phyloP scores from a whole-genome alignment of 2,329 filamentous ascomycete species.

The Penicillium sp. region DNA sequence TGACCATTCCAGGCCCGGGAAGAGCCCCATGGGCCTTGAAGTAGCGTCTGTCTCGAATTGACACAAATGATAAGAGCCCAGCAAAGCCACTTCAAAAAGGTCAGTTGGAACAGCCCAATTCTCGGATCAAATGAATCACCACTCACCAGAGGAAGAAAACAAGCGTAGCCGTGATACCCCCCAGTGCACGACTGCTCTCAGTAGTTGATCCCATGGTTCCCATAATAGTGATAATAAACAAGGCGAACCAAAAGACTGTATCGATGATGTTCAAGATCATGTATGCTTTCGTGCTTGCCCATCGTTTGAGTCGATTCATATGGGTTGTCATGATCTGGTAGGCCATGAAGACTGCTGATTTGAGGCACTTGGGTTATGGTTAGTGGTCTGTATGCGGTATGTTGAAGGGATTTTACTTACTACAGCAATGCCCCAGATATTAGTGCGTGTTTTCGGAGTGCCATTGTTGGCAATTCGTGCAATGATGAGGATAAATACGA shows the following conservation, averaged over 20 bases:
- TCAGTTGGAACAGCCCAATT: neutral
- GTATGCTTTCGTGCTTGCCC: constrained; percentile 24
- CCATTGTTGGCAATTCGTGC: neutral
- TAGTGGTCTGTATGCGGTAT: neutral
- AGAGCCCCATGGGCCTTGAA: neutral
- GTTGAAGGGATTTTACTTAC: neutral
- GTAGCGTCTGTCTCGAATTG: neutral
- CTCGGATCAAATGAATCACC: neutral
- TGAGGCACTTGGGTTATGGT: constrained; percentile 17
- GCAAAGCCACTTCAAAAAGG: neutral
- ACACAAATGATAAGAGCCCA: neutral
- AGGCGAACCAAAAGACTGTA: constrained; percentile 27
- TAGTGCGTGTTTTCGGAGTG: neutral
- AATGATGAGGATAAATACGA: neutral
- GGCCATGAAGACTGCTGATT: constrained; percentile 24
- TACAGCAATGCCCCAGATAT: neutral
- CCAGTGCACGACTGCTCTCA: constrained; percentile 19
- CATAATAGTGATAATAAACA: constrained; percentile 26
- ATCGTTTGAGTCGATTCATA: constrained; percentile 18
- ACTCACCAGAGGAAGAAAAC: constrained; percentile 19
- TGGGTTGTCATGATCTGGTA: constrained; percentile 24
- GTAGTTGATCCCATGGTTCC: constrained; percentile 10
- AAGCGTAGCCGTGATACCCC: constrained; percentile 18
- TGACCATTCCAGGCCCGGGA: neutral
- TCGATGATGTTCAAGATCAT: constrained; percentile 26